Evolutionary conservation across 1,284 basidiomycete species (phyloP), one percentile per base, ranked within the genome.

Genomic region (Ceratorhiza oryzae-sativae): DNA sequence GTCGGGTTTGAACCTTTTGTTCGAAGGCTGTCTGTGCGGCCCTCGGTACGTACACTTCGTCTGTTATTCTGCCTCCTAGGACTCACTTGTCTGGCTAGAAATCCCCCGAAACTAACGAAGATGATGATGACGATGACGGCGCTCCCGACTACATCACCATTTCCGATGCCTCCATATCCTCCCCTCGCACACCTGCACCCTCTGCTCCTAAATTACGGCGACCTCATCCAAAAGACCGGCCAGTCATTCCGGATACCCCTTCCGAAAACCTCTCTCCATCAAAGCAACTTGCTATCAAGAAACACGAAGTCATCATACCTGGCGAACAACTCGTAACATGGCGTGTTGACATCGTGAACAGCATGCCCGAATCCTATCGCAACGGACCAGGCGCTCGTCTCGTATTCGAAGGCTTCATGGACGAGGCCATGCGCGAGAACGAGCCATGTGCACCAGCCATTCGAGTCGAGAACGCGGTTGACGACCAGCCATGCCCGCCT

Each of bases 361-460:
- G 41, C 30, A 70, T 70, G 67, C 67, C 67, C 15, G 53, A 70
- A 8, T 70, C 67, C 3, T 70, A 58, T 48, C 67, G 67, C 55
- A 46, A 32, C 12, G 18, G 23, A 18, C 51, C 41, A 2, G 55
- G 55, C 67, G 23, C 20, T 18, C 67, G 67, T n/a, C 48, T 36
- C 13, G 67, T 58, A 3, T 70, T 70, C 15, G 67, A 70, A 42
- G 67, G 36, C 3, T 70, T 56, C 27, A 70, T 70, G 42, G 67
- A 70, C 25, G 67, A 70, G 41, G 67, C 67, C 9, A 58, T 70
- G 53, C 67, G 67, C 5, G 77, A 80, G 1, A 88, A 91, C 74
- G 91, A 93, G 76, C 88, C 86, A 0, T 78, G 84, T 53, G 88
- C 90, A 0, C 91, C 90, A 0, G 80, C 80, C 1, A 90, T 95